Base-by-base conservation (phyloP, 164 flowering plant genomes). In the Piper longum region DNA sequence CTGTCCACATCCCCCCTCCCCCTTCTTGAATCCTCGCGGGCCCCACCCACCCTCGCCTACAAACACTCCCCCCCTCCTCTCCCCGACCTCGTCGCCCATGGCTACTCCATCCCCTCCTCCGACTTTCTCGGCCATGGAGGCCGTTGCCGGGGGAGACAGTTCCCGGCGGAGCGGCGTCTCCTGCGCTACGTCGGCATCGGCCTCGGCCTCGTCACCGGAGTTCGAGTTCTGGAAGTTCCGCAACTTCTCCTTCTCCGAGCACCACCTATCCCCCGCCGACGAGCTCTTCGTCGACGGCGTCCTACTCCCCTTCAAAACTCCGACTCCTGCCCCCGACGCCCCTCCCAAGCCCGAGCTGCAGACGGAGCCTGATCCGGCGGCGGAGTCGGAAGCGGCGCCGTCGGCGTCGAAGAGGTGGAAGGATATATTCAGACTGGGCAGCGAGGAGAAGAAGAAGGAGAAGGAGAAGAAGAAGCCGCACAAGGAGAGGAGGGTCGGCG, bases 371-470 rank as follows among this genome's bases (percentile, higher is more conserved):
- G 61, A n/a, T 19, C 52, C 54, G 40, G 41, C 52, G 39, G 43
- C 19, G 14, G 39, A 54, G 43, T 5, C 72, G n/a, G 61, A 39
- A 66, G 39, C 18, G 26, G 39, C 5, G 54, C 41, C 65, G 0
- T 59, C 78, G 9, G 44, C 74, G 4, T 87, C 97, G 18, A 87
- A 81, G 78, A 77, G 90, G 39, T 88, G 96, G 95, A 81, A 61
- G 56, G 83, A 83, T 66, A 82, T 85, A 12, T 82, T 83, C 77
- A 87, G 76, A 73, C 76, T 71, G 54, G 61, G 71, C 5, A 42
- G 16, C 16, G 16, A 57, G 41, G 16, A 12, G 26, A 59, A 40
- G 62, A 13, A 43, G 16, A 18, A 67, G 43, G 51, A 18, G 0
- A 48, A 72, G 56, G 76, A 80, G 66, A 81, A 62, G 63, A 76